Percentiles rank a stretch among this genome's conserved stretches.
Conservation (phyloP, 139 green algal genomes). For the Parachlorella kessleri region DNA sequence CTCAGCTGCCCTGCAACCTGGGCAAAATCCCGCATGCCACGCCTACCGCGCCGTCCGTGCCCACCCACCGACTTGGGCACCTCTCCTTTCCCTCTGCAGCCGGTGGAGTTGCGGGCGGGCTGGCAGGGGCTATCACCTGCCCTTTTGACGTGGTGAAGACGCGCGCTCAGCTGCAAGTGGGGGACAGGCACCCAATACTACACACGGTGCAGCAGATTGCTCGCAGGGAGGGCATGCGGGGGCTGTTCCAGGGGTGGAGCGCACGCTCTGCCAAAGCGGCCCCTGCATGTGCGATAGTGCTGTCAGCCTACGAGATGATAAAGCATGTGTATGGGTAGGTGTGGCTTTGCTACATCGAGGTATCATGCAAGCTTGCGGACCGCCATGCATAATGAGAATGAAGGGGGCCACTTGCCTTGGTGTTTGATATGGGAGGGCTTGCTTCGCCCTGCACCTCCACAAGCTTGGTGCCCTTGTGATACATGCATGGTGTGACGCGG, state of each 20-base stretch:
- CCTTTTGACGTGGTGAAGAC: slow-evolving; percentile 99
- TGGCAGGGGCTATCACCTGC: slow-evolving; percentile 86
- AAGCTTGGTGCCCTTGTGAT: too few relatives aligned
- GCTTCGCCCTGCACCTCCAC: not conserved
- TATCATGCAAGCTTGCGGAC: not conserved
- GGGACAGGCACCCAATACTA: slow-evolving; percentile 5
- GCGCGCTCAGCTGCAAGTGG: slow-evolving; percentile 62
- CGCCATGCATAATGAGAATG: too few relatives aligned
- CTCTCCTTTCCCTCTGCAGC: slow-evolving; percentile 17
- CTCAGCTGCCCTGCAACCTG: too few relatives aligned
- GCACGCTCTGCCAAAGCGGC: slow-evolving; percentile 71
- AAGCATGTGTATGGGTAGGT: slow-evolving; percentile 50
- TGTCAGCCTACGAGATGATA: slow-evolving; percentile 86
- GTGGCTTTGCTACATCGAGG: not conserved
- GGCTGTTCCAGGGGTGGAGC: slow-evolving; percentile 79
- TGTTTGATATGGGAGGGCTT: not conserved
- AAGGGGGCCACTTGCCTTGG: too few relatives aligned
- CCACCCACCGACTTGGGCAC: not conserved
- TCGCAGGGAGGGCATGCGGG: slow-evolving; percentile 55
- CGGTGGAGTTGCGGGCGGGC: slow-evolving; percentile 67
- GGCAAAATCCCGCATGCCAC: too few relatives aligned
- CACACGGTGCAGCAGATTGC: slow-evolving; percentile 54
- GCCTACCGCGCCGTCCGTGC: not conserved
- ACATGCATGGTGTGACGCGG: too few relatives aligned
- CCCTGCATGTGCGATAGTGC: slow-evolving; percentile 91